These are phyloP conservation scores for Graphium sp. DNA, from an alignment of 2,329 filamentous ascomycete genomes.

Conservation along the genomic window DNA sequence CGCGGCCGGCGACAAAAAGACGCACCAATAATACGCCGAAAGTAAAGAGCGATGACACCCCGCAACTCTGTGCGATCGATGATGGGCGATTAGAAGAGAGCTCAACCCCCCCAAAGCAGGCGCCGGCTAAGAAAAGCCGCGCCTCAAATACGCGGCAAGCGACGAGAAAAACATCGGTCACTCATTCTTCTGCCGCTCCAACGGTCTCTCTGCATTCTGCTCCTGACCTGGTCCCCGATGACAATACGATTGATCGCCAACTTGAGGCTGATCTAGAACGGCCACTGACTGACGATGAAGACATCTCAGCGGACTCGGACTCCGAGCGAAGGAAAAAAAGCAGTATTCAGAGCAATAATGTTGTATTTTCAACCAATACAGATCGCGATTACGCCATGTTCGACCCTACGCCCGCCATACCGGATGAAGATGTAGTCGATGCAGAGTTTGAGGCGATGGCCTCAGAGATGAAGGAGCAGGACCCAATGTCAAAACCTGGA, in stretches of 20 bases:
- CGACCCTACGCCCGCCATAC: conserved; percentile 24
- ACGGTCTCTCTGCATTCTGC: conserved; percentile 20
- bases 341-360: too few relatives aligned
- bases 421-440: conserved; percentile 30
- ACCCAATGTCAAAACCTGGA: conserved; percentile 27
- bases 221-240: conserved; percentile 29
- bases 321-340: conserved; percentile 15
- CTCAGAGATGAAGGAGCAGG: conserved; percentile 26
- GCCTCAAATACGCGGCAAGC: conserved; percentile 16
- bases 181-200: conserved; percentile 30
- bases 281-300: conserved; percentile 35
- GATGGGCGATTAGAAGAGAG: conserved; percentile 1
- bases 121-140: conserved; percentile 23
- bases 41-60: neutral
- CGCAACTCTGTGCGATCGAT: conserved; percentile 9
- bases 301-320: conserved; percentile 26
- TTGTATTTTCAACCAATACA: conserved; percentile 11
- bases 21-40: conserved; percentile 16
- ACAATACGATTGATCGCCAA: conserved; percentile 49
- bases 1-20: conserved; percentile 40
- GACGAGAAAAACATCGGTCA: conserved; percentile 28
- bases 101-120: conserved; percentile 10
- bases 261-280: conserved; percentile 48
- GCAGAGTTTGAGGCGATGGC: conserved; percentile 32
- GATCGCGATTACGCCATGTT: conserved; percentile 32